Evolutionary conservation across 2,329 filamentous ascomycete species (phyloP), one percentile per base, ranked within the genome.

Genomic region (Penicillium janthinellum): DNA sequence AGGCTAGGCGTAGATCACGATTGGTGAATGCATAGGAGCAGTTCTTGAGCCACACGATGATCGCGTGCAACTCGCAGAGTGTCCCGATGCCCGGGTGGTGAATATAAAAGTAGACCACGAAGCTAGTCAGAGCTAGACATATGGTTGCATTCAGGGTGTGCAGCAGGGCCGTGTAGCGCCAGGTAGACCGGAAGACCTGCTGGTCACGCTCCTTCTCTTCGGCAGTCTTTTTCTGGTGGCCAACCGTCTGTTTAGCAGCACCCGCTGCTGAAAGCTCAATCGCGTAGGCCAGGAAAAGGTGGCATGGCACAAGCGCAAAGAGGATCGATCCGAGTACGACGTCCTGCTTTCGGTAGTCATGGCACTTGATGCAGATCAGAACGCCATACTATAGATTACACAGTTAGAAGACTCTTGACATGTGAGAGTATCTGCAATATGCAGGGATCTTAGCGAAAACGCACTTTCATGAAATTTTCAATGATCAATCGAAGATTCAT

Each of bases 21-120:
- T 99, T 99, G 28, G 95, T 98, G 70, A 98, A 90, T 25, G 94
- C 95, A 73, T 98, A 99, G 0, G 93, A 97, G 64, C 92, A 91
- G 35, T 90, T 93, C 81, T 99, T 99, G 70, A 99, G 85, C 89
- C 93, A 97, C 53, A 98, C 93, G 57, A 98, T 90, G 70, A 98
- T 88, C 64, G 93, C 92, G 74, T 99, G 95, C 61, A 96, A 79
- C 77, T 98, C 91, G 64, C 90, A 92, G 51, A 96, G 80, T 0
- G 92, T 96, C 44, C 95, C 95, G 67, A 99, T 96, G 17, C 96
- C 84, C 0, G 95, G 95, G 76, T 99, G 95, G 76, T 96, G 87
- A 66, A 99, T 91, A 75, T 90, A 84, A 76, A 89, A 94, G 80
- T 96, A 99, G 17, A 99, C 93, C 17, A 92, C 87, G 63, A 88